These are phyloP conservation scores for Arthrobotrys pseudoclavata DNA, from an alignment of 2,329 filamentous ascomycete species.

Conservation along the genomic window DNA sequence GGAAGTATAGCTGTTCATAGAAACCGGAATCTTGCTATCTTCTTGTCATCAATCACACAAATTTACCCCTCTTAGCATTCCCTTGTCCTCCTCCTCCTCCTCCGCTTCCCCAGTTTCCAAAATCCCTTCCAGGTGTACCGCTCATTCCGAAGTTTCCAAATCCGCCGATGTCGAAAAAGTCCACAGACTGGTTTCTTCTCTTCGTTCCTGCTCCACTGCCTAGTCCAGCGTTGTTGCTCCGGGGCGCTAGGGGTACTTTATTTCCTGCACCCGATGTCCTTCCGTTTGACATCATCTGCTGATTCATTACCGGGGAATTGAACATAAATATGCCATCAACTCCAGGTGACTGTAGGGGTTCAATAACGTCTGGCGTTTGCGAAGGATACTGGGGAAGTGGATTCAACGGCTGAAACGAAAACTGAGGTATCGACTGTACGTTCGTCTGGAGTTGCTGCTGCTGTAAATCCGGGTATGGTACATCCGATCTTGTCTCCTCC, in stretches of 20 bases:
- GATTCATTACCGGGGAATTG: constrained; percentile 30
- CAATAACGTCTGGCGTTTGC: constrained; percentile 32
- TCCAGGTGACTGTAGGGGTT: constrained; percentile 42
- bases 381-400: constrained; percentile 51
- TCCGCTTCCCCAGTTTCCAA: constrained; percentile 16
- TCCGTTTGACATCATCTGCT: constrained; percentile 14
- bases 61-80: constrained; percentile 55
- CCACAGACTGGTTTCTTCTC: constrained; percentile 41
- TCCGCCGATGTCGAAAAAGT: constrained; percentile 55
- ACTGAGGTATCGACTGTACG: constrained; percentile 36
- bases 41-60: constrained; percentile 28
- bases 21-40: background rate
- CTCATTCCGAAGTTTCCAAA: constrained; percentile 55
- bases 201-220: constrained; percentile 46
- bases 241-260: constrained; percentile 31
- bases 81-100: constrained; percentile 44
- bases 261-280: constrained; percentile 21
- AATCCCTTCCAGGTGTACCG: constrained; percentile 26
- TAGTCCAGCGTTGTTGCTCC: constrained; percentile 27
- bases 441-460: constrained; percentile 12
- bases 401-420: constrained; percentile 39
- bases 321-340: constrained; percentile 52
- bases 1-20: background rate
- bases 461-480: constrained; percentile 32
- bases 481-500: constrained; percentile 22